A percentile compares a stretch with the other conserved stretches of the same genome.
phyloP scores from a whole-genome alignment of 176 grass and related monocot species.

The Paspalum vaginatum region DNA sequence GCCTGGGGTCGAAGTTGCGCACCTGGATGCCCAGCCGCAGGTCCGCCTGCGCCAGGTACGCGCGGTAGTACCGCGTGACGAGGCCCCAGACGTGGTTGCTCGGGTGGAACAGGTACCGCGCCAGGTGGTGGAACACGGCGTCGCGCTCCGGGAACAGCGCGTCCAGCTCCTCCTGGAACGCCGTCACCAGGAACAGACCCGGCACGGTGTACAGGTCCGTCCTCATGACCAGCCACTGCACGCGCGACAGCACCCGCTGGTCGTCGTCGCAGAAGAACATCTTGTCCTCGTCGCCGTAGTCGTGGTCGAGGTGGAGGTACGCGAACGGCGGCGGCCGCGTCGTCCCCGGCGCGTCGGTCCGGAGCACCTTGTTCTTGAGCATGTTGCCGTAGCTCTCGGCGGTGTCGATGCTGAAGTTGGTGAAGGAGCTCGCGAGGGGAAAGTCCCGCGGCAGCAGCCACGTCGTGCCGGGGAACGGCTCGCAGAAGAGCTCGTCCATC shows the following conservation, averaged over 20 bases:
- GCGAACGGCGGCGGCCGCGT: conserved; percentile 41
- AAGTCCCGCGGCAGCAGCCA: conserved; percentile 71
- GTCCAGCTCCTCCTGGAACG: conserved; percentile 51
- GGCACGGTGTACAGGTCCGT: conserved; percentile 58
- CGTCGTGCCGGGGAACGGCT: conserved; percentile 75
- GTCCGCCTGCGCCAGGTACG: conserved; percentile 42
- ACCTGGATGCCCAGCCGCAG: conserved; percentile 53
- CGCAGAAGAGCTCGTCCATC: conserved; percentile 67
- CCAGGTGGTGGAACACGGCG: conserved; percentile 61
- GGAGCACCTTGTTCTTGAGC: conserved; percentile 44
- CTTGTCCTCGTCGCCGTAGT: conserved; percentile 58
- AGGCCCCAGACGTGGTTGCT: conserved; percentile 67
- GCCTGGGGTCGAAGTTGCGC: conserved; percentile 37
- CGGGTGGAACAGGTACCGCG: conserved; percentile 64
- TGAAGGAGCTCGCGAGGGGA: conserved; percentile 30
- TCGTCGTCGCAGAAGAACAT: conserved; percentile 75
- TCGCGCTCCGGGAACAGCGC: conserved; percentile 62
- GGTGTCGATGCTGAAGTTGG: conserved; percentile 47
- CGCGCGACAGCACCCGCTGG: conserved; percentile 39
- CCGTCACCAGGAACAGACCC: conserved; percentile 49
- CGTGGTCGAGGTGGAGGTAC: conserved; percentile 71
- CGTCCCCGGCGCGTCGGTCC: not conserved
- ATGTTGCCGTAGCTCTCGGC: conserved; percentile 68
- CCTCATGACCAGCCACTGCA: conserved; percentile 56
- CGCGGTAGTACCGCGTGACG: conserved; percentile 55